Conservation (phyloP, 495 filamentous ascomycete genomes). For the Parathielavia hyrcaniae region DNA sequence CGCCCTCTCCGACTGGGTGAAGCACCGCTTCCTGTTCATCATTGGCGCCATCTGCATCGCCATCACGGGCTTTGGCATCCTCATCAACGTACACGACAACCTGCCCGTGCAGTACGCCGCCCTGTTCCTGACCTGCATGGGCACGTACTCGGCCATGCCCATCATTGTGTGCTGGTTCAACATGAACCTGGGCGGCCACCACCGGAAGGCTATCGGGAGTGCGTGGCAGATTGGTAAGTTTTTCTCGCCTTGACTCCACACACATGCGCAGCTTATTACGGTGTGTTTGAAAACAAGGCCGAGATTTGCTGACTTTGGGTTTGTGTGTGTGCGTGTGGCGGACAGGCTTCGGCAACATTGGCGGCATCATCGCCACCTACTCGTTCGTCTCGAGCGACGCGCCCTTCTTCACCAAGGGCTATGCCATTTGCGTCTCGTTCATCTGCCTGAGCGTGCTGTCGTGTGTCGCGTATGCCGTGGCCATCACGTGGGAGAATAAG, state of each 20-base stretch:
- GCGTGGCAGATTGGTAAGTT: conserved; percentile 70
- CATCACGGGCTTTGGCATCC: conserved; percentile 65
- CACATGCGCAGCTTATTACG: not conserved
- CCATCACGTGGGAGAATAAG: conserved; percentile 59
- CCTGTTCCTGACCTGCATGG: conserved; percentile 64
- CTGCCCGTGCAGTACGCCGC: conserved; percentile 60
- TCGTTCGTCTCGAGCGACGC: conserved; percentile 68
- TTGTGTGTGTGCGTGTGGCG: too few species aligned
- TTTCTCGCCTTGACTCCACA: not conserved
- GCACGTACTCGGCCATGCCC: conserved; percentile 67
- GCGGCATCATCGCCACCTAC: conserved; percentile 86
- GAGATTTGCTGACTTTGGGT: not conserved
- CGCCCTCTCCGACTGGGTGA: conserved; percentile 56
- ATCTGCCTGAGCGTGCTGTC: conserved; percentile 56
- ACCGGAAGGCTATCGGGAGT: conserved; percentile 70
- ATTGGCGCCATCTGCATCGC: conserved; percentile 56
- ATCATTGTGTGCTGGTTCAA: conserved; percentile 89
- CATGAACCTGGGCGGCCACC: conserved; percentile 87
- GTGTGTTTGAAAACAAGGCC: too few species aligned
- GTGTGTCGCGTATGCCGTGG: conserved; percentile 55
- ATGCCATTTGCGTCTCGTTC: conserved; percentile 72
- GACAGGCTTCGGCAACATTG: conserved; percentile 77
- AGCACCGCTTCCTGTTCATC: conserved; percentile 71
- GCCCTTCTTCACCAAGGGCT: conserved; percentile 65
- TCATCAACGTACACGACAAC: conserved; percentile 55